A percentile compares a stretch with the other conserved stretches of the same genome.
These are phyloP conservation scores for Brettanomyces bruxellensis DNA, from an alignment of 805 yeast genomes.

Conservation along the genomic window DNA sequence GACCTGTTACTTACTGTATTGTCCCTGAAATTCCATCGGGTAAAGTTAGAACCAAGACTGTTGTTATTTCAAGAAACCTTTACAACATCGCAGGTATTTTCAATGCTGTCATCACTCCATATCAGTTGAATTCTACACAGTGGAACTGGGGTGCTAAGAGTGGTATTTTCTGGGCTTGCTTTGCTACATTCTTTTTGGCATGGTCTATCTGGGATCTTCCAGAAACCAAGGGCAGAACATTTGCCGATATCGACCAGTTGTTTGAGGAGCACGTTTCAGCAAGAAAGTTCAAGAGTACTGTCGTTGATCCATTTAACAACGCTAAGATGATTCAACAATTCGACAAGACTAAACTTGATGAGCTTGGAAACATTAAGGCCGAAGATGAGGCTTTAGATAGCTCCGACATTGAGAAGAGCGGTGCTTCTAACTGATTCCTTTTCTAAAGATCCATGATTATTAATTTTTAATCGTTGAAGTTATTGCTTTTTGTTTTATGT, in stretches of 20 bases:
- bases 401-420: too few species aligned
- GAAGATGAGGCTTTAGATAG: too few species aligned
- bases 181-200: constrained; percentile 12
- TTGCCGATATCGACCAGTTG: constrained; percentile 28
- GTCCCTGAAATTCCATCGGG: too few species aligned
- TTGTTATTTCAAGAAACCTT: constrained; percentile 26
- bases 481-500: too few species aligned
- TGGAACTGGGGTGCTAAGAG: constrained; percentile 34
- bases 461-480: too few species aligned
- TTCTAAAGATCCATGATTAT: too few species aligned
- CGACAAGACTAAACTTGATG: background rate
- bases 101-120: constrained; percentile 33
- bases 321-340: background rate
- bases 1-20: too few species aligned
- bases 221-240: constrained; percentile 32
- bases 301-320: constrained; percentile 1
- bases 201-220: constrained; percentile 30
- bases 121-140: constrained; percentile 30
- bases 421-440: too few species aligned
- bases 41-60: constrained; percentile 19
- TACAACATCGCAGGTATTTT: constrained; percentile 24
- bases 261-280: constrained; percentile 16
- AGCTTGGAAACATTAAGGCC: background rate
- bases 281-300: constrained; percentile 29
- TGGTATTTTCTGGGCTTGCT: constrained; percentile 39